phyloP scores from a whole-genome alignment of 306 rosid genomes.

The Ormosia semicastrata region DNA sequence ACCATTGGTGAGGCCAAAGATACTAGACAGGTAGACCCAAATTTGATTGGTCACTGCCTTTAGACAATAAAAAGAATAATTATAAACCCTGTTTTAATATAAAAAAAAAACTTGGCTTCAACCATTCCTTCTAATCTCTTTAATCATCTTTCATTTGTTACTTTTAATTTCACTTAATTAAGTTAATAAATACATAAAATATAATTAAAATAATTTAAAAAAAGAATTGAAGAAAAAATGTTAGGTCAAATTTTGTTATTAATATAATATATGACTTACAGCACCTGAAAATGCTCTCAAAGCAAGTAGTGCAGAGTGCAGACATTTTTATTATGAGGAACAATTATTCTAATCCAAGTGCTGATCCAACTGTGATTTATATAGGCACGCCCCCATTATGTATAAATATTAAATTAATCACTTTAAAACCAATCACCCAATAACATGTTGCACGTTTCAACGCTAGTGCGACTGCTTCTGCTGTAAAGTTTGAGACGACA shows the following conservation, averaged over 20 bases:
- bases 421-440: not conserved
- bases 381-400: not conserved
- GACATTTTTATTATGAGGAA: not conserved
- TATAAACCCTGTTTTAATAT: too few species aligned
- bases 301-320: not conserved
- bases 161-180: too few species aligned
- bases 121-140: too few species aligned
- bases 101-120: too few species aligned
- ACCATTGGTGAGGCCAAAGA: not conserved
- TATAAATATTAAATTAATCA: not conserved
- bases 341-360: not conserved
- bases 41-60: not conserved
- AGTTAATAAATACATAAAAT: too few species aligned
- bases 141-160: too few species aligned
- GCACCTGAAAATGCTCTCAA: not conserved
- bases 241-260: too few species aligned
- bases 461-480: not conserved
- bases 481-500: not conserved
- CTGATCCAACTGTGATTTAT: not conserved
- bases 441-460: not conserved
- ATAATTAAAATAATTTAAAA: too few species aligned
- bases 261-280: too few species aligned
- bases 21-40: not conserved
- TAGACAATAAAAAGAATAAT: too few species aligned
- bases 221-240: too few species aligned